Percentiles rank a stretch among this genome's conserved stretches.
These are phyloP conservation scores for Hypoxylon sp. DNA, from an alignment of 2,329 filamentous ascomycete species.

Conservation along the genomic window DNA sequence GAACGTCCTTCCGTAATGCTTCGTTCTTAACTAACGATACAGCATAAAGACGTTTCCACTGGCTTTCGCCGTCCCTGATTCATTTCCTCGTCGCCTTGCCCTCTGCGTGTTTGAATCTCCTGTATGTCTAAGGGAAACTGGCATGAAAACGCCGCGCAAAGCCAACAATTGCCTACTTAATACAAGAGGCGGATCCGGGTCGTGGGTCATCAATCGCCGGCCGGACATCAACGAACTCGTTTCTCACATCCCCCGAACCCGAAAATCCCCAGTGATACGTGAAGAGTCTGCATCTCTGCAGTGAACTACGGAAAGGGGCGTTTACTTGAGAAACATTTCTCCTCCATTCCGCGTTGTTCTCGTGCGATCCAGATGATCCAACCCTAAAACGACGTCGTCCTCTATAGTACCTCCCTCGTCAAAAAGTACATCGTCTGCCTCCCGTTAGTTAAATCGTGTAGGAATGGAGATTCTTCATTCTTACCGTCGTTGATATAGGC, in stretches of 20 bases:
- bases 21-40: slow-evolving; percentile 22
- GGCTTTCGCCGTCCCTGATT: slow-evolving; percentile 6
- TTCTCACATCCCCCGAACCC: neutral
- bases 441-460: slow-evolving; percentile 44
- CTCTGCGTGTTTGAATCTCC: slow-evolving; percentile 19
- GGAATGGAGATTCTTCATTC: slow-evolving; percentile 48
- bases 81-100: slow-evolving; percentile 19
- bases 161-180: slow-evolving; percentile 35
- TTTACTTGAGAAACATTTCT: slow-evolving; percentile 69
- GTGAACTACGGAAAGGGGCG: slow-evolving; percentile 11
- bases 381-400: slow-evolving; percentile 73
- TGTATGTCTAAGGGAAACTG: slow-evolving; percentile 23
- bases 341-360: slow-evolving; percentile 70
- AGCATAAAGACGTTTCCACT: slow-evolving; percentile 22
- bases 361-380: slow-evolving; percentile 75
- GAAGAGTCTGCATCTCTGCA: slow-evolving; percentile 8
- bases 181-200: slow-evolving; percentile 40
- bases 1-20: slow-evolving; percentile 28
- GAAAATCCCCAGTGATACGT: slow-evolving; percentile 7
- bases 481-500: slow-evolving; percentile 89
- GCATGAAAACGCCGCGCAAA: slow-evolving; percentile 31
- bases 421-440: slow-evolving; percentile 69
- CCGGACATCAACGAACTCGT: slow-evolving; percentile 17
- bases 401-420: slow-evolving; percentile 61
- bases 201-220: slow-evolving; percentile 12